phyloP scores from a whole-genome alignment of 257 asterid genomes.

The Mitragyna speciosa region DNA sequence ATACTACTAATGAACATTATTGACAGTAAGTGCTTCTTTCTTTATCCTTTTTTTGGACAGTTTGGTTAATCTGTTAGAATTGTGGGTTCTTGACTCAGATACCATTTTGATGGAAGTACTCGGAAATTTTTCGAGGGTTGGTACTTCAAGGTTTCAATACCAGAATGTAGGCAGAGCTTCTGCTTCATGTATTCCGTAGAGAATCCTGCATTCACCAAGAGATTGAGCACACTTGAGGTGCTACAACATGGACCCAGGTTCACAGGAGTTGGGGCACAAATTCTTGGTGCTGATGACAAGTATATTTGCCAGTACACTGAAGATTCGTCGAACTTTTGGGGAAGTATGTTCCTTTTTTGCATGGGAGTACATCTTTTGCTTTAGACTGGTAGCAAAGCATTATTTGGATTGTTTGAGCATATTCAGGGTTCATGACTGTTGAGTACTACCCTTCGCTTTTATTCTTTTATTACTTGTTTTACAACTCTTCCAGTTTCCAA shows the following conservation, averaged over 20 bases:
- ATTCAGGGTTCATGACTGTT: not conserved
- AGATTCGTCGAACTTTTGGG: conserved; percentile 91
- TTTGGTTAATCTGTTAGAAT: not conserved
- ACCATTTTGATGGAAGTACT: conserved; percentile 88
- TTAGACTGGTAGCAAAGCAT: not conserved
- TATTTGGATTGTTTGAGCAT: not conserved
- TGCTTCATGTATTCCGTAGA: conserved; percentile 96
- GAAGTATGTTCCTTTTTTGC: conserved; percentile 41
- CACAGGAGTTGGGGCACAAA: conserved; percentile 96
- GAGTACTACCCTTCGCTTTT: too few relatives aligned
- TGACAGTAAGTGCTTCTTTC: not conserved
- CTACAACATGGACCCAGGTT: conserved; percentile 66
- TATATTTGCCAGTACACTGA: conserved; percentile 78
- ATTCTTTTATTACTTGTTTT: too few relatives aligned
- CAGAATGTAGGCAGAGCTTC: conserved; percentile 94
- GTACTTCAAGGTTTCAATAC: conserved; percentile 95
- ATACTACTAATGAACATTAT: too few relatives aligned
- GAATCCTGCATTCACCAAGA: conserved; percentile 72
- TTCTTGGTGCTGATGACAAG: conserved; percentile 96
- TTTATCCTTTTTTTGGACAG: not conserved
- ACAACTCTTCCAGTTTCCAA: too few relatives aligned
- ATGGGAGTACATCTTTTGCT: not conserved
- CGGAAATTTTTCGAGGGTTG: conserved; percentile 93
- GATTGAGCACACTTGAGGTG: conserved; percentile 59
- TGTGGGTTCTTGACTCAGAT: conserved; percentile 42